Percentiles rank a stretch among this genome's conserved stretches.
These are phyloP conservation scores for Fusarium sublunatum DNA, from an alignment of 2,329 filamentous ascomycete species.

Conservation along the genomic window DNA sequence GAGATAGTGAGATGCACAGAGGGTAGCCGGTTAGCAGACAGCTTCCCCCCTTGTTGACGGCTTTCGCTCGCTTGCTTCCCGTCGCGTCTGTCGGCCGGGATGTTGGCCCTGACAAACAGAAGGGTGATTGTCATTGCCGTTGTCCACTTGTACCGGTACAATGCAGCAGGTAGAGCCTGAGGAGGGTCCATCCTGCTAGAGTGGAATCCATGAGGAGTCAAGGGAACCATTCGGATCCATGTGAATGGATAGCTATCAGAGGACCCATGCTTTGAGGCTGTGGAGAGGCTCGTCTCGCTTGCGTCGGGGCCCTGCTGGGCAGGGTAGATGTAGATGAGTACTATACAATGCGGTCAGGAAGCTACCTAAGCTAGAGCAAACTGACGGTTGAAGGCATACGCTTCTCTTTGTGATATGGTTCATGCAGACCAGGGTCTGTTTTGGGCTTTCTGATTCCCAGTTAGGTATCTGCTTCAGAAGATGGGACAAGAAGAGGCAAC, in stretches of 20 bases:
- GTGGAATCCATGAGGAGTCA: slow-evolving; percentile 3
- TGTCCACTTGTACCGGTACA: slow-evolving; percentile 18
- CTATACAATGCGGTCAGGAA: neutral
- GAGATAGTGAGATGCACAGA: slow-evolving; percentile 44
- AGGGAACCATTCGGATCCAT: slow-evolving; percentile 6
- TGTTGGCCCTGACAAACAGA: slow-evolving; percentile 26
- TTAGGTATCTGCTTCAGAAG: slow-evolving; percentile 29
- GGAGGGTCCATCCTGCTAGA: slow-evolving; percentile 20
- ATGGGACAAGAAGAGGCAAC: slow-evolving; percentile 37
- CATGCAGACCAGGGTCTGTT: slow-evolving; percentile 20
- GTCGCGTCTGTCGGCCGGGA: slow-evolving; percentile 43
- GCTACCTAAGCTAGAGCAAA: slow-evolving; percentile 23
- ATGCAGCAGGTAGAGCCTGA: slow-evolving; percentile 3
- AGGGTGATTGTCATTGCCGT: slow-evolving; percentile 30
- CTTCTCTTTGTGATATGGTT: slow-evolving; percentile 29
- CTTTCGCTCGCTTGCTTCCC: slow-evolving; percentile 46
- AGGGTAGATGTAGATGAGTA: slow-evolving; percentile 4
- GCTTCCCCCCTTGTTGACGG: slow-evolving; percentile 36
- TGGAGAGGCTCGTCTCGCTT: slow-evolving; percentile 37
- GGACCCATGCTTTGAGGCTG: slow-evolving; percentile 26
- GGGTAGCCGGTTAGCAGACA: slow-evolving; percentile 36
- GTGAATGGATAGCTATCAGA: slow-evolving; percentile 16
- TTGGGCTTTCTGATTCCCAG: slow-evolving; percentile 15
- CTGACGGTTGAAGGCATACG: slow-evolving; percentile 22
- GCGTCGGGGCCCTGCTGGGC: slow-evolving; percentile 26